phyloP scores from a whole-genome alignment of 306 rosid genomes.

The Malus sieversii region DNA sequence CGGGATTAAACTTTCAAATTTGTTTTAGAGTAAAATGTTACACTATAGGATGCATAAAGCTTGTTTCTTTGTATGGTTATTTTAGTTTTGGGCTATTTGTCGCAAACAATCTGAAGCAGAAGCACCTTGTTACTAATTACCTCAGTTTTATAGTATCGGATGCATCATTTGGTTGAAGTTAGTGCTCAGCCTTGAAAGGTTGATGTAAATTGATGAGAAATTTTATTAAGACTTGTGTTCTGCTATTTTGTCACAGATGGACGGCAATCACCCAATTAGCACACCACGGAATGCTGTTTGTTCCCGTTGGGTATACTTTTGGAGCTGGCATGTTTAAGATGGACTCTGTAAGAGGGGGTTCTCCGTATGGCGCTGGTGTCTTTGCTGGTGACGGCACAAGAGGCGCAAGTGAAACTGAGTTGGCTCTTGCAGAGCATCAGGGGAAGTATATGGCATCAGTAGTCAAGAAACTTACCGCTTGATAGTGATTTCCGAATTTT shows the following conservation, averaged over 20 bases:
- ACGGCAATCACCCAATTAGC: conserved; percentile 90
- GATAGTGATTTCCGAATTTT: conserved; percentile 17
- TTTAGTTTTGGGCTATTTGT: not conserved
- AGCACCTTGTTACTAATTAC: not conserved
- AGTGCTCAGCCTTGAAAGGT: not conserved
- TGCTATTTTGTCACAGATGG: conserved; percentile 60
- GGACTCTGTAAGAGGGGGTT: conserved; percentile 82
- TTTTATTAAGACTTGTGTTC: not conserved
- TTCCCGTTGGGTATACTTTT: conserved; percentile 90
- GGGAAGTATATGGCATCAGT: conserved; percentile 88
- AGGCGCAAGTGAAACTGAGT: conserved; percentile 71
- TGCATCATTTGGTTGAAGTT: not conserved
- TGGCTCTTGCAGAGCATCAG: conserved; percentile 90
- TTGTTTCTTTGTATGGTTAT: not conserved
- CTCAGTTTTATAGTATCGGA: not conserved
- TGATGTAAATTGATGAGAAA: not conserved
- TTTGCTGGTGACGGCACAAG: conserved; percentile 91
- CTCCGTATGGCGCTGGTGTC: conserved; percentile 92
- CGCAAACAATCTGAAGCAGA: not conserved
- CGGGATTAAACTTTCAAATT: not conserved
- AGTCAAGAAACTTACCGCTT: conserved; percentile 66
- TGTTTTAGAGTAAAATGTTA: not conserved
- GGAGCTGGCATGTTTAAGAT: conserved; percentile 90
- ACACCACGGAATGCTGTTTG: conserved; percentile 94
- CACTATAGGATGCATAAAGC: not conserved